Percentiles rank a stretch among this genome's conserved stretches.
Conservation (phyloP, 257 asterid species). For the Cynanchum wilfordii region DNA sequence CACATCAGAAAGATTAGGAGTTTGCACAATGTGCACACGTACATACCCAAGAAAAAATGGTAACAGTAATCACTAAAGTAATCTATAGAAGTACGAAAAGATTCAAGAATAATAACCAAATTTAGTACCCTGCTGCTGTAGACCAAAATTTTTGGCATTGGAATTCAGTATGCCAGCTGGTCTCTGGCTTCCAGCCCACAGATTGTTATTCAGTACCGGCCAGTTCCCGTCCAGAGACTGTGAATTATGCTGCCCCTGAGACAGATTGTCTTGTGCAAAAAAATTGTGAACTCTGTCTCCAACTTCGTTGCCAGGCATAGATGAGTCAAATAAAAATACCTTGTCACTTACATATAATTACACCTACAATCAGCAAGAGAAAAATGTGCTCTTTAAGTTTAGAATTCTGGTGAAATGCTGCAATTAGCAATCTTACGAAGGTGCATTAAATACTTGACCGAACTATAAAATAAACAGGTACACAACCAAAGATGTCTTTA, state of each 20-base stretch:
- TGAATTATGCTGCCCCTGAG: constrained; percentile 61
- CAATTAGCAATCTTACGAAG: neutral
- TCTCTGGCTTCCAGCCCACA: constrained; percentile 59
- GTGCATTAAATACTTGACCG: neutral
- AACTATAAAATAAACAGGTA: neutral
- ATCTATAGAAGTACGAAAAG: neutral
- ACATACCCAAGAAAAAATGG: neutral
- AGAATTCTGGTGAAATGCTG: neutral
- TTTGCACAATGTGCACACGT: neutral
- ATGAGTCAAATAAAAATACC: constrained; percentile 36
- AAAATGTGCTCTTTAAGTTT: neutral
- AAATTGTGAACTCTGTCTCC: constrained; percentile 93
- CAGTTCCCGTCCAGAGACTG: constrained; percentile 54
- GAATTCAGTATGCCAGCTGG: constrained; percentile 41
- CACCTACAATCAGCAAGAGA: constrained; percentile 12
- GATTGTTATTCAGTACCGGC: constrained; percentile 45
- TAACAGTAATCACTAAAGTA: neutral
- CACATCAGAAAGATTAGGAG: neutral
- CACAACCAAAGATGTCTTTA: neutral
- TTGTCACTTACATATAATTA: constrained; percentile 9
- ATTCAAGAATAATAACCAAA: neutral
- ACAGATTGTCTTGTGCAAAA: constrained; percentile 65
- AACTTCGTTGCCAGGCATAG: constrained; percentile 93
- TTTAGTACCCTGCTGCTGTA: constrained; percentile 35
- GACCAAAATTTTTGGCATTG: constrained; percentile 34